Percentiles rank a stretch among this genome's conserved stretches.
phyloP scores from a whole-genome alignment of 768 basidiomycete species.

The Hypholoma fasciculare region DNA sequence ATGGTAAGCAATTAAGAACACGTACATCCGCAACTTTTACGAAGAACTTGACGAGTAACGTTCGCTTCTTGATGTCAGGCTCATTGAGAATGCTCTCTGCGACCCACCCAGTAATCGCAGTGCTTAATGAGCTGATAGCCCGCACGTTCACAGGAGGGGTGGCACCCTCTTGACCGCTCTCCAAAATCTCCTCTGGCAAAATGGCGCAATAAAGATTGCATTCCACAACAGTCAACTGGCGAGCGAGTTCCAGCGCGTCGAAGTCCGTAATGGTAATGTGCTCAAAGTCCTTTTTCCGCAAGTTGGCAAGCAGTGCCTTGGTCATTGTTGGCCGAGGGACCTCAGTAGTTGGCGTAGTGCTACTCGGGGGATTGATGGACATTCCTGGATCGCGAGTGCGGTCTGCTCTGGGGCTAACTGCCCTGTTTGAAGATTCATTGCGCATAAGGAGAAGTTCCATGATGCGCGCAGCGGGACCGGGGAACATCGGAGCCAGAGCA shows the following conservation, averaged over 20 bases:
- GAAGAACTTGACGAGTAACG: conserved; percentile 81
- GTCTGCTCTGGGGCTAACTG: conserved; percentile 59
- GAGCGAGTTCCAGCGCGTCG: conserved; percentile 86
- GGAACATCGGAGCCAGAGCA: conserved; percentile 61
- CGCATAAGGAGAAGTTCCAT: conserved; percentile 65
- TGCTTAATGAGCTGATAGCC: conserved; percentile 86
- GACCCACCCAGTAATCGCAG: conserved; percentile 93
- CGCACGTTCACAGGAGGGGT: conserved; percentile 70
- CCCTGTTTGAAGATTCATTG: conserved; percentile 42
- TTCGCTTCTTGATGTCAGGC: conserved; percentile 83
- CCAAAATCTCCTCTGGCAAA: conserved; percentile 84
- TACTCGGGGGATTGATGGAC: conserved; percentile 62
- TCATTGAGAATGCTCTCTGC: conserved; percentile 93
- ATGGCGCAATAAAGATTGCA: conserved; percentile 85
- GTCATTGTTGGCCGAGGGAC: conserved; percentile 88
- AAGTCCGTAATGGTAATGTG: conserved; percentile 84
- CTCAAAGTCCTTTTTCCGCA: conserved; percentile 66
- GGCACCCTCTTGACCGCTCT: conserved; percentile 73
- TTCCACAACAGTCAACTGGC: conserved; percentile 95
- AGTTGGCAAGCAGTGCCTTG: conserved; percentile 66
- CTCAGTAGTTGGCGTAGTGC: conserved; percentile 49
- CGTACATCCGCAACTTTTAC: conserved; percentile 91
- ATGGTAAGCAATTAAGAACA: conserved; percentile 13
- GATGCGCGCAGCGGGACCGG: conserved; percentile 71
- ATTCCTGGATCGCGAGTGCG: conserved; percentile 75